Conservation (phyloP, 169 alveolate genomes). For the Cryptosporidium sp. region DNA sequence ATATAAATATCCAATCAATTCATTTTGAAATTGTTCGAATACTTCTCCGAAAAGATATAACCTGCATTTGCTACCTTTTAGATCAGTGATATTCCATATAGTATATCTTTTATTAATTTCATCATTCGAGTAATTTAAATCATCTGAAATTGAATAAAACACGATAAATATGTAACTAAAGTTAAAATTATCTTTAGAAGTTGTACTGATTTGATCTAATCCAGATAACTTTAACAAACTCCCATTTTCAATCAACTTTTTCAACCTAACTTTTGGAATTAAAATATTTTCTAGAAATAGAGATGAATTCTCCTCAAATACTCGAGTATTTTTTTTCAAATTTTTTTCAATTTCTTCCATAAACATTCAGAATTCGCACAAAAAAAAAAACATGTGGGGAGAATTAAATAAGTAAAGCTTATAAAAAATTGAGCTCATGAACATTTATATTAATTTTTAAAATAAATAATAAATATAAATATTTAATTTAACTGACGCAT, state of each 20-base stretch:
- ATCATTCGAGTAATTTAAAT: neutral
- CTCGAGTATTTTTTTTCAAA: neutral
- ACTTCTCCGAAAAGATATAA: constrained; percentile 45
- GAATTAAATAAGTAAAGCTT: neutral
- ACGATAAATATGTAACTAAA: constrained; percentile 6
- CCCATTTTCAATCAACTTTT: neutral
- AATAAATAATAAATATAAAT: neutral
- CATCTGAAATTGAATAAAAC: constrained; percentile 15
- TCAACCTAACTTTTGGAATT: constrained; percentile 6
- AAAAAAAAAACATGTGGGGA: neutral
- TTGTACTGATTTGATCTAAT: neutral
- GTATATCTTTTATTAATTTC: neutral
- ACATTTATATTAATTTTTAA: too few species aligned
- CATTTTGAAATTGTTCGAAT: constrained; percentile 6
- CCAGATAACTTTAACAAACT: neutral
- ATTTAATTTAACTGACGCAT: neutral
- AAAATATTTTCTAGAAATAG: constrained; percentile 11
- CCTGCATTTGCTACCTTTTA: constrained; percentile 32
- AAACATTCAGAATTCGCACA: neutral
- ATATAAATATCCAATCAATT: constrained; percentile 23
- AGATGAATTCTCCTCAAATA: constrained; percentile 53
- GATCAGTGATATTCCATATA: constrained; percentile 39
- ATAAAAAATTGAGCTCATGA: too few species aligned
- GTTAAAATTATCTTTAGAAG: neutral
- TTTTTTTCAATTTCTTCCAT: neutral